A percentile compares a stretch with the other conserved stretches of the same genome.
These are phyloP conservation scores for Nannizziopsis arthrosporioides DNA, from an alignment of 2,329 filamentous ascomycete genomes.

Conservation along the genomic window DNA sequence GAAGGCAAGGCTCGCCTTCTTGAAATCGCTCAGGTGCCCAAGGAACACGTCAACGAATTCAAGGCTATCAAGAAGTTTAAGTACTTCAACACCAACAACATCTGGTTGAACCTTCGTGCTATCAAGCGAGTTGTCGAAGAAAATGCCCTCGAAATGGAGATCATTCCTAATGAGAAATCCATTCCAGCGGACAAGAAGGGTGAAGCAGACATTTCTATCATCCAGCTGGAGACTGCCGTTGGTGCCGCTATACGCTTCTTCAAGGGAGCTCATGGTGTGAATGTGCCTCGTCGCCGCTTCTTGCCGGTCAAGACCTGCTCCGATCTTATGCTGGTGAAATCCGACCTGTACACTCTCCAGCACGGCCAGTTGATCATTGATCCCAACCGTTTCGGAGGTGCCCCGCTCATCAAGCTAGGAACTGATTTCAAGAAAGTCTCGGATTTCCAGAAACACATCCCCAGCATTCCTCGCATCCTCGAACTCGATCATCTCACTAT, in stretches of 20 bases:
- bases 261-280: constrained; percentile 96
- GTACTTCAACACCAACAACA: constrained; percentile 99
- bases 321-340: constrained; percentile 99
- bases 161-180: constrained; percentile 98
- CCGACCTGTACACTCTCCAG: constrained; percentile 95
- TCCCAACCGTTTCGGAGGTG: constrained; percentile 88
- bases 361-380: constrained; percentile 97
- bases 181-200: constrained; percentile 99
- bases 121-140: constrained; percentile 98
- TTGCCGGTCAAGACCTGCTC: constrained; percentile 99
- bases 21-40: constrained; percentile 97
- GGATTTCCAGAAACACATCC: constrained; percentile 46
- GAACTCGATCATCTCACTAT: constrained; percentile 72
- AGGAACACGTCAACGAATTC: constrained; percentile 99
- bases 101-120: constrained; percentile 96
- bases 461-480: constrained; percentile 41
- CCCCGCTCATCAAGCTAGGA: constrained; percentile 96
- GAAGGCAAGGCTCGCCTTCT: constrained; percentile 92
- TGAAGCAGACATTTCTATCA: constrained; percentile 91
- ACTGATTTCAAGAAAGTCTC: constrained; percentile 99
- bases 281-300: constrained; percentile 94
- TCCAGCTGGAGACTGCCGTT: constrained; percentile 97
- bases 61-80: constrained; percentile 99
- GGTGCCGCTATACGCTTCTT: constrained; percentile 98
- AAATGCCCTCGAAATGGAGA: constrained; percentile 97